phyloP scores from a whole-genome alignment of 1,284 basidiomycete species.

The Irpex rosettiformis region DNA sequence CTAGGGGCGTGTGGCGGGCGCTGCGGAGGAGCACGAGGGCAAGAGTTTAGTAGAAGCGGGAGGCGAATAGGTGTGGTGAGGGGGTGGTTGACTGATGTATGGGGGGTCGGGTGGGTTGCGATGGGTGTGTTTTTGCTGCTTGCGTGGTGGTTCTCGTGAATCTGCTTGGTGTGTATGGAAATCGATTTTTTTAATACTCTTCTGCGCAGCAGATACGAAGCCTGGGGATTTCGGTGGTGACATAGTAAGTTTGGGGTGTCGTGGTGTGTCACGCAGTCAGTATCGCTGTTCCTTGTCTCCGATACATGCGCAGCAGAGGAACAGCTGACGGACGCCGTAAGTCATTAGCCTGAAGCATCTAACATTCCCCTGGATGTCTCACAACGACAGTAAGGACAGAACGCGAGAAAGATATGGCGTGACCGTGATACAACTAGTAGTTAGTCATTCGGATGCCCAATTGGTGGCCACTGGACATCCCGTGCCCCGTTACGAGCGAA shows the following conservation, averaged over 20 bases:
- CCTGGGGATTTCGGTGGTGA: too few relatives aligned
- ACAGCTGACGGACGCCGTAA: neutral
- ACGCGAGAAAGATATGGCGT: constrained; percentile 5
- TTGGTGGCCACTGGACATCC: neutral
- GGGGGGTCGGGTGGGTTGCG: constrained; percentile 35
- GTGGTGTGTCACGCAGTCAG: too few relatives aligned
- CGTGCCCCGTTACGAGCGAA: neutral
- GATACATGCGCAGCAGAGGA: neutral
- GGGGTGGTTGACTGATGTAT: constrained; percentile 31
- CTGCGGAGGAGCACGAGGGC: neutral
- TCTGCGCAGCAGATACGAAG: too few relatives aligned
- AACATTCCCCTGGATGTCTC: neutral
- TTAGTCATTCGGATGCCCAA: neutral
- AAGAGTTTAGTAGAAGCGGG: constrained; percentile 8
- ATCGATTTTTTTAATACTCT: neutral
- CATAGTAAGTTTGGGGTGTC: too few relatives aligned
- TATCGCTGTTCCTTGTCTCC: too few relatives aligned
- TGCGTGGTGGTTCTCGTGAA: constrained; percentile 24
- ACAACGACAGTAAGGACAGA: neutral
- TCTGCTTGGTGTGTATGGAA: neutral
- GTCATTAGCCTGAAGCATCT: neutral
- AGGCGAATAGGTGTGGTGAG: constrained; percentile 25
- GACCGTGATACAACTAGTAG: neutral
- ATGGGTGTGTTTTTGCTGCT: constrained; percentile 24
- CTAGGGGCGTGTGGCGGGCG: neutral